These are phyloP conservation scores for Nothophytophthora sp. DNA, from an alignment of 352 stramenopile species.

Conservation along the genomic window DNA sequence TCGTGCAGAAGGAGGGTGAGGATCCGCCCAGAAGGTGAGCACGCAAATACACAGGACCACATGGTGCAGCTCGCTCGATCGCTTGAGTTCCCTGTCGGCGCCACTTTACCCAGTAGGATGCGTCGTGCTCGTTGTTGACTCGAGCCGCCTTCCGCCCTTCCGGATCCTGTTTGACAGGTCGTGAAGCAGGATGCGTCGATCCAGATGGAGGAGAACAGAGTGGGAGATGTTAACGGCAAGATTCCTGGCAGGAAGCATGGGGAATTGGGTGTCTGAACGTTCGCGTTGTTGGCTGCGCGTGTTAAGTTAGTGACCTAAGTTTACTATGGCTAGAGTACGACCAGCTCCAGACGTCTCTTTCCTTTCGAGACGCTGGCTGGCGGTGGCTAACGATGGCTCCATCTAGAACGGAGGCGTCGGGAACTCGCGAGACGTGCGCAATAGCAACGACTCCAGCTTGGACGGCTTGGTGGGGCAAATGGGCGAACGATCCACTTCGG, in stretches of 20 bases:
- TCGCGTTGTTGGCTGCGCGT: constrained; percentile 5
- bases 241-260: constrained; percentile 3
- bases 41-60: no score
- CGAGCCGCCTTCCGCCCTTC: no score
- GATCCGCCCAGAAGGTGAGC: no score
- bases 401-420: constrained; percentile 71
- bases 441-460: constrained; percentile 80
- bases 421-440: constrained; percentile 85
- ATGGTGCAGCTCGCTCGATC: no score
- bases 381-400: no score
- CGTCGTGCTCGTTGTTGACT: no score
- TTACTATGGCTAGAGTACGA: constrained; percentile 30
- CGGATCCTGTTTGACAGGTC: no score
- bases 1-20: no score
- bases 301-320: constrained; percentile 30
- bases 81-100: no score
- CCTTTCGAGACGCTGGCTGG: constrained; percentile 13
- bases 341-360: constrained; percentile 27
- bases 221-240: neutral
- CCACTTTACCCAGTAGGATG: no score
- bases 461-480: constrained; percentile 77
- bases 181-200: constrained; percentile 12
- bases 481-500: constrained; percentile 71
- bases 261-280: constrained; percentile 7
- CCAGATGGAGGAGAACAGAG: constrained; percentile 8